phyloP scores from a whole-genome alignment of 148 eudicot genomes.

The Polygonum maritimum region DNA sequence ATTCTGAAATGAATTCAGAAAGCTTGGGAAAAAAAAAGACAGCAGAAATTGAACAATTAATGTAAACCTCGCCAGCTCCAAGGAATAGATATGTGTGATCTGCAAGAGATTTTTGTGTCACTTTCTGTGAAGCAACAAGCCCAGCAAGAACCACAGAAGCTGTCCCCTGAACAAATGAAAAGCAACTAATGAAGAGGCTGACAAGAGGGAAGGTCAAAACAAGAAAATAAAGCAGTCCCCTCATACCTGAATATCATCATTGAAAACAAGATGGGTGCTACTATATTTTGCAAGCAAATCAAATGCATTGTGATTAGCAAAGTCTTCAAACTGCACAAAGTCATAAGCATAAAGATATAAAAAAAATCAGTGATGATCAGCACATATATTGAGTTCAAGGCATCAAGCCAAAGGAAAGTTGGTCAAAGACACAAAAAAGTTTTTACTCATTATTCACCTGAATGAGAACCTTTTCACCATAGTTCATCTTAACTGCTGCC shows the following conservation, averaged over 20 bases:
- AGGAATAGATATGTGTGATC: constrained; percentile 84
- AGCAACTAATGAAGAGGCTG: background rate
- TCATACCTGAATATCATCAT: constrained; percentile 92
- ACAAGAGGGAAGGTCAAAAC: background rate
- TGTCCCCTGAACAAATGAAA: constrained; percentile 52
- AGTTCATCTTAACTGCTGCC: constrained; percentile 85
- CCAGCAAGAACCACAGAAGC: constrained; percentile 97
- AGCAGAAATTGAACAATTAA: background rate
- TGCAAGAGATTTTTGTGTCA: constrained; percentile 66
- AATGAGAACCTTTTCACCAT: constrained; percentile 92
- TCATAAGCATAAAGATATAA: background rate
- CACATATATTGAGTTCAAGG: background rate
- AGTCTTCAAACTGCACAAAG: constrained; percentile 84
- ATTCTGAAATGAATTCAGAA: background rate
- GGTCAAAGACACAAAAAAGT: background rate
- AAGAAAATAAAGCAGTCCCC: background rate
- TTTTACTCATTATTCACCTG: constrained; percentile 41
- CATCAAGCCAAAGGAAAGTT: background rate
- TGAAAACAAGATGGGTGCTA: constrained; percentile 85
- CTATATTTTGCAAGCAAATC: constrained; percentile 80
- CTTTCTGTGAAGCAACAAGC: constrained; percentile 61
- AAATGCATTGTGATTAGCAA: constrained; percentile 93
- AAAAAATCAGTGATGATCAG: background rate
- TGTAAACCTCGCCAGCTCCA: constrained; percentile 91
- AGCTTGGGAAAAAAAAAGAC: background rate